Percentiles rank a stretch among this genome's conserved stretches.
Evolutionary conservation across 176 grass and related monocot genomes (phyloP).

Genomic region (Dendrocalamus sinicus): DNA sequence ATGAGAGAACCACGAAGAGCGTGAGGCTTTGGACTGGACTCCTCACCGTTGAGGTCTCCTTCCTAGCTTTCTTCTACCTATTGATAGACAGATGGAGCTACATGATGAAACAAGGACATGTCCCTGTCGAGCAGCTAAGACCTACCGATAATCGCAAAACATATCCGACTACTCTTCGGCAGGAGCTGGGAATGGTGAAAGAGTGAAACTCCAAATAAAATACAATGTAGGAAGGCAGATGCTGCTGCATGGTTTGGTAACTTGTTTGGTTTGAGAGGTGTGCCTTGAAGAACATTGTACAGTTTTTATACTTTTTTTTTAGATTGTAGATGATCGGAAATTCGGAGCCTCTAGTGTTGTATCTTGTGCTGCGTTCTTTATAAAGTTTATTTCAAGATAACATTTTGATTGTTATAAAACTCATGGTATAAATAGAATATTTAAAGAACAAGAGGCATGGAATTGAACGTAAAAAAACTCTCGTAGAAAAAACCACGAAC

Average conservation of each 20-base stretch:
- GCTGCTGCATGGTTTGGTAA: constrained; percentile 23
- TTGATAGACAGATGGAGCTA: constrained; percentile 82
- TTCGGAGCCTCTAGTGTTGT: constrained; percentile 36
- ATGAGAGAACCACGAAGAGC: constrained; percentile 68
- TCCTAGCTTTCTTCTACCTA: constrained; percentile 74
- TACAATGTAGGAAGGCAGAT: not conserved
- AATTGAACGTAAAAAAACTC: too few relatives aligned
- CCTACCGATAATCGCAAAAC: constrained; percentile 53
- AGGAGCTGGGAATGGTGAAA: constrained; percentile 49
- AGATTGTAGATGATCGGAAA: constrained; percentile 23
- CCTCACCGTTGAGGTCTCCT: constrained; percentile 75
- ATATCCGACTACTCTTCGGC: constrained; percentile 61
- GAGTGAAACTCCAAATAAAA: constrained; percentile 25
- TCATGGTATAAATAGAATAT: too few relatives aligned
- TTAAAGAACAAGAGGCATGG: too few relatives aligned
- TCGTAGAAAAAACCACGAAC: too few relatives aligned
- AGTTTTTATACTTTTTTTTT: constrained; percentile 35
- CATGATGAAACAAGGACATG: constrained; percentile 70
- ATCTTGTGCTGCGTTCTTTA: not conserved
- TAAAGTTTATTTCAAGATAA: not conserved
- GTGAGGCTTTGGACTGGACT: constrained; percentile 73
- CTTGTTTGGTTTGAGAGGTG: constrained; percentile 49
- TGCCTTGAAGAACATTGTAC: constrained; percentile 49
- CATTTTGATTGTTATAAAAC: not conserved
- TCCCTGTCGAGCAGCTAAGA: constrained; percentile 71